Conservation (phyloP, 805 yeast species). For the Sungouiozyma ichnusensis region DNA sequence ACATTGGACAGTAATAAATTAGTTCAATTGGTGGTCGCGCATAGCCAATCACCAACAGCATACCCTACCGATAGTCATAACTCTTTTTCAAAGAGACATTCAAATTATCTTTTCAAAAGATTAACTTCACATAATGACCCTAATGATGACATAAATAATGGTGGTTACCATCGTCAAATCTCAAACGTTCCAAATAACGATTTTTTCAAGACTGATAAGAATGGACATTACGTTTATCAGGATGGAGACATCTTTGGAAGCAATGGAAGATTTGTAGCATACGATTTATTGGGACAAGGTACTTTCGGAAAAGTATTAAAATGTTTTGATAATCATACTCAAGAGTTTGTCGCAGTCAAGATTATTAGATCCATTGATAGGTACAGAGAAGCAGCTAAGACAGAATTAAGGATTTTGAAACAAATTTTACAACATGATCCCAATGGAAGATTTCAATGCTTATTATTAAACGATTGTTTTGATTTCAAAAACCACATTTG, state of each 20-base stretch:
- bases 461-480: slow-evolving; percentile 78
- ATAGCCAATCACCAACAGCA: slow-evolving; percentile 12
- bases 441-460: slow-evolving; percentile 55
- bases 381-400: slow-evolving; percentile 90
- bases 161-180: background rate
- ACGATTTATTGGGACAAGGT: slow-evolving; percentile 78
- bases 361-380: slow-evolving; percentile 87
- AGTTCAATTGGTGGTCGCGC: slow-evolving; percentile 15
- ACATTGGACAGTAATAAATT: slow-evolving; percentile 25
- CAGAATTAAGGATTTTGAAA: slow-evolving; percentile 70
- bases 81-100: background rate
- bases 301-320: slow-evolving; percentile 98
- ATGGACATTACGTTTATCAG: slow-evolving; percentile 63
- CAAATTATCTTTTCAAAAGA: background rate
- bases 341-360: slow-evolving; percentile 71
- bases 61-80: background rate
- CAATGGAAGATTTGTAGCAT: slow-evolving; percentile 55
- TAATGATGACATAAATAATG: background rate
- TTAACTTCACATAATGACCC: background rate
- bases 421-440: slow-evolving; percentile 32
- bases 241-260: slow-evolving; percentile 51
- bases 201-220: slow-evolving; percentile 38
- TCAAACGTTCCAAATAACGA: background rate
- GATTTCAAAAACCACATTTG: slow-evolving; percentile 92
- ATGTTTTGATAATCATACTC: slow-evolving; percentile 48